These are phyloP conservation scores for Haemoproteus tartakovskyi DNA, from an alignment of 169 alveolate genomes.

Conservation along the genomic window DNA sequence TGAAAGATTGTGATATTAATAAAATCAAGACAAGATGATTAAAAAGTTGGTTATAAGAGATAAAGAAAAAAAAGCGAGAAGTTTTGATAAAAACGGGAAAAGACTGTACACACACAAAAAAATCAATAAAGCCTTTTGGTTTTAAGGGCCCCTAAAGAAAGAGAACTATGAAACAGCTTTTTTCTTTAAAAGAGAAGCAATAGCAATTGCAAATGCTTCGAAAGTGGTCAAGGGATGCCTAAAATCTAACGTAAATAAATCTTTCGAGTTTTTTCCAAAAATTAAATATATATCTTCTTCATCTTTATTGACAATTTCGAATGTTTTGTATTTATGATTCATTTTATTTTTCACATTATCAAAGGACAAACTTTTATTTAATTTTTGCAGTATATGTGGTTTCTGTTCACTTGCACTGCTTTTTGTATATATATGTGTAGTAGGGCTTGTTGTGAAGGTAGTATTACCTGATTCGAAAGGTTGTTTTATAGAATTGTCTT, in stretches of 20 bases:
- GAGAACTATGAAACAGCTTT: slow-evolving; percentile 69
- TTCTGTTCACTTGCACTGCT: neutral
- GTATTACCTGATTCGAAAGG: neutral
- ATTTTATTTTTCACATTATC: slow-evolving; percentile 61
- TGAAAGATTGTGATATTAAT: too few species aligned
- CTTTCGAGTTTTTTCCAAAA: slow-evolving; percentile 75
- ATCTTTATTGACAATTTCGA: slow-evolving; percentile 60
- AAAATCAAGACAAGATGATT: too few species aligned
- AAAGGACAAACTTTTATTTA: slow-evolving; percentile 22
- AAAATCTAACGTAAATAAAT: slow-evolving; percentile 74
- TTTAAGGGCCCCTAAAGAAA: neutral
- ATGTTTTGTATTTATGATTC: slow-evolving; percentile 19
- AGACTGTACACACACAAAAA: neutral
- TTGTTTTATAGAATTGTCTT: too few species aligned
- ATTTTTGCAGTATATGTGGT: too few species aligned
- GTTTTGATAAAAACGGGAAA: neutral
- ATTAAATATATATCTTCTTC: slow-evolving; percentile 64
- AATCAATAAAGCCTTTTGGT: too few species aligned
- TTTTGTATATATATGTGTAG: neutral
- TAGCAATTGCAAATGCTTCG: slow-evolving; percentile 77
- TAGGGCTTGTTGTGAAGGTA: neutral
- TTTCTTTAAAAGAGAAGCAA: slow-evolving; percentile 68
- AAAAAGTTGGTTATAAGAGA: too few species aligned
- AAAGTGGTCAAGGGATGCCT: slow-evolving; percentile 75
- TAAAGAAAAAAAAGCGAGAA: neutral